Evolutionary conservation across 495 filamentous ascomycete species (phyloP).

Genomic region (Elaphomyces granulatus): DNA sequence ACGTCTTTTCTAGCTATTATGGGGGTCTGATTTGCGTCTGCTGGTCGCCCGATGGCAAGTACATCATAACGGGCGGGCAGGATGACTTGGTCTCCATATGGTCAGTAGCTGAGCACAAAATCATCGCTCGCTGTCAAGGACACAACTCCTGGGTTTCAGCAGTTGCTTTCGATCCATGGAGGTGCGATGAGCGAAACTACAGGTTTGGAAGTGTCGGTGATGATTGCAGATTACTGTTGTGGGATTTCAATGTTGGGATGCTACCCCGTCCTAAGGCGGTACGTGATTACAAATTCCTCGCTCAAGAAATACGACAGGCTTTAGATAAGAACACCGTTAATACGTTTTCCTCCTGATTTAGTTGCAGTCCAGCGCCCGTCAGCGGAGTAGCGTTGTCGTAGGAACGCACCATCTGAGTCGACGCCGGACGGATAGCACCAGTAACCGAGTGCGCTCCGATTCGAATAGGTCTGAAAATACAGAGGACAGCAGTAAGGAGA

Average conservation of each 20-base stretch:
- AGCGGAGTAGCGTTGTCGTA: constrained; percentile 25
- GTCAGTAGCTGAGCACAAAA: constrained; percentile 66
- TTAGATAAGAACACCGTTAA: too few relatives aligned
- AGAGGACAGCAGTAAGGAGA: constrained; percentile 31
- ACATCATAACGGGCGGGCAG: constrained; percentile 88
- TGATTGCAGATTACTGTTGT: constrained; percentile 76
- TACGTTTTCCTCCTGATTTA: too few relatives aligned
- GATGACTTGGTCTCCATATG: constrained; percentile 93
- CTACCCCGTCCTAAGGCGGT: constrained; percentile 75
- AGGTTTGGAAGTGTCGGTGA: constrained; percentile 92
- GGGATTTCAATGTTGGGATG: constrained; percentile 98
- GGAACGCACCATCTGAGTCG: constrained; percentile 52
- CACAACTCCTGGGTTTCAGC: constrained; percentile 92
- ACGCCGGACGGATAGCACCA: constrained; percentile 56
- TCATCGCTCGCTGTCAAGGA: constrained; percentile 84
- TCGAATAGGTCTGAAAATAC: constrained; percentile 45
- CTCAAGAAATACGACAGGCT: too few relatives aligned
- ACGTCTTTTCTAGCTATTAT: constrained; percentile 82
- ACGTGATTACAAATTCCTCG: constrained; percentile 19
- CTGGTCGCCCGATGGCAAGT: constrained; percentile 96
- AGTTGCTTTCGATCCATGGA: constrained; percentile 90
- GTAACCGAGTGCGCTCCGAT: constrained; percentile 43
- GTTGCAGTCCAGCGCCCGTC: constrained; percentile 27
- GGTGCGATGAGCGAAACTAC: constrained; percentile 88
- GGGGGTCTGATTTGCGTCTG: constrained; percentile 83